Base-by-base conservation (phyloP, 163 green algal species). In the Coccomyxa subellipsoidea region DNA sequence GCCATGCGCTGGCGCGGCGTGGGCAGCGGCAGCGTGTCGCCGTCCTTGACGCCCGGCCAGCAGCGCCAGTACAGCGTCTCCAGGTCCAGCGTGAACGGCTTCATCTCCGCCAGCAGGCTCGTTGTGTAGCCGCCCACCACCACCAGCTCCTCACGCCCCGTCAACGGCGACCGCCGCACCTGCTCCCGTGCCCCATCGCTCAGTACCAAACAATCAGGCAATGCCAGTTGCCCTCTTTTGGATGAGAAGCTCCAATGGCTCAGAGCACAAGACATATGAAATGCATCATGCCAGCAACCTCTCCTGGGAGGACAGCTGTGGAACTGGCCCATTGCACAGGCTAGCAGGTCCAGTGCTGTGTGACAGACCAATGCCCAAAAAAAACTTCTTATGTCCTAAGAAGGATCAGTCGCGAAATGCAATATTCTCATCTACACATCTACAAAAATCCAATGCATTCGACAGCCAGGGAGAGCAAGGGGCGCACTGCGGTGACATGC, bases 61-160 rank as follows among this genome's bases (percentile, higher is more conserved):
- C 80, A 38, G 36, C 35, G n/a, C 80, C 83, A 87, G 25, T 78
- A 36, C 15, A 81, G 84, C 23, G 73, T 84, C 59, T 69, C 35
- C 21, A 87, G 79, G 47, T 87, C 84, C 76, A 87, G 77, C 25
- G 75, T 80, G 39, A 77, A 79, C 6, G 69, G 59, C 18, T 80
- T 53, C 84, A 87, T 84, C 38, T 47, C 21, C n/a, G 59, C 75
- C 76, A 87, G 69, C 35, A 69, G 39, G 35, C 54, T 70, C 15
- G 76, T 37, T 15, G 37, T 70, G 76, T 85, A 84, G 39, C 84
- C 84, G 23, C 80, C 84, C 34, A 82, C 29, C 21, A 84, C 32
- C n/a, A 87, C 80, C 38, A 87, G 38, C 76, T 87, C 79, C 34
- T 82, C 76, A 59, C 72, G 77, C 1, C 69, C 80, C 27, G 80